These are phyloP conservation scores for Erodium maritimum DNA, from an alignment of 345 rosid species.

Conservation along the genomic window DNA sequence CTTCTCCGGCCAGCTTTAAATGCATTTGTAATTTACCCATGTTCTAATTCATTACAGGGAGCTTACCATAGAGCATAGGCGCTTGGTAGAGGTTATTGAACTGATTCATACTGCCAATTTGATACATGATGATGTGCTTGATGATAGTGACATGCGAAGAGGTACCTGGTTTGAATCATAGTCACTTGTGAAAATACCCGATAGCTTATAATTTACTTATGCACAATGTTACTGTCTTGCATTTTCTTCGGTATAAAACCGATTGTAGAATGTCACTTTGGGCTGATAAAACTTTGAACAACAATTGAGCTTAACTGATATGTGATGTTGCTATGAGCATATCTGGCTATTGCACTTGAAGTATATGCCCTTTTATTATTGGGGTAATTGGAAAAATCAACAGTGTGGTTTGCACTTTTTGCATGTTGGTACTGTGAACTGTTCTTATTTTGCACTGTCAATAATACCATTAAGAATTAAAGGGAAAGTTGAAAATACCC, in stretches of 20 bases:
- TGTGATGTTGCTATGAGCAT: not conserved
- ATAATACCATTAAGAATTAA: too few relatives aligned
- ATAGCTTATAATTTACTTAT: too few relatives aligned
- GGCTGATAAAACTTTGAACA: not conserved
- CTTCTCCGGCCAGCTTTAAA: too few relatives aligned
- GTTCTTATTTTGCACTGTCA: too few relatives aligned
- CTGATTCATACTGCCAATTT: conserved; percentile 98
- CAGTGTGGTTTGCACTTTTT: too few relatives aligned
- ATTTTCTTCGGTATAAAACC: too few relatives aligned
- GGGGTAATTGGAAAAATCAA: too few relatives aligned
- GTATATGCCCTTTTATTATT: not conserved
- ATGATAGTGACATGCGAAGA: conserved; percentile 90
- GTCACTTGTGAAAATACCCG: not conserved
- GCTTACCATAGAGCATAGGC: conserved; percentile 67
- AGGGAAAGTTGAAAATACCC: too few relatives aligned
- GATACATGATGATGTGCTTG: conserved; percentile 91
- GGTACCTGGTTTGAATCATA: conserved; percentile 26
- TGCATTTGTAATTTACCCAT: too few relatives aligned
- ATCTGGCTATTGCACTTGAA: not conserved
- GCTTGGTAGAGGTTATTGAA: conserved; percentile 91
- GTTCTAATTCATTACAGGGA: conserved; percentile 37
- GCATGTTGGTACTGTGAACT: too few relatives aligned
- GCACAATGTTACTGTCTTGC: too few relatives aligned
- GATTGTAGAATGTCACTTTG: not conserved
- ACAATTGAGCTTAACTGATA: not conserved